Conservation (phyloP, 2,329 filamentous ascomycete species). For the Fusarium stilboides region DNA sequence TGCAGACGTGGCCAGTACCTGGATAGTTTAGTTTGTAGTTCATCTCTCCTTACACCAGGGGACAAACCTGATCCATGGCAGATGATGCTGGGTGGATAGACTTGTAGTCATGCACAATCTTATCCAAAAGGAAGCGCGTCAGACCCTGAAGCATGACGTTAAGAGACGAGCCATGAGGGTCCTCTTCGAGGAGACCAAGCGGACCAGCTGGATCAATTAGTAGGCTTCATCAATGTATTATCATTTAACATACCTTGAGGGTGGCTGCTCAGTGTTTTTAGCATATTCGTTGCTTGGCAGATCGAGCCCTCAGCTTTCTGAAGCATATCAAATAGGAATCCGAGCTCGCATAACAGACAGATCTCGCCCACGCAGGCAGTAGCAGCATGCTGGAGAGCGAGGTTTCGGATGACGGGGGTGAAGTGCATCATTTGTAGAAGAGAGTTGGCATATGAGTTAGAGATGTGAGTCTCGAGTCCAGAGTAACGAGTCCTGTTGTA, state of each 20-base stretch:
- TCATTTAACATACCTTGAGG: constrained; percentile 72
- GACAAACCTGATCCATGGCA: constrained; percentile 77
- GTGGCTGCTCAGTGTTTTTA: constrained; percentile 89
- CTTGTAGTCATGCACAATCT: constrained; percentile 83
- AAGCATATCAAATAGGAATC: constrained; percentile 97
- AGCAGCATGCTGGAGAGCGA: constrained; percentile 90
- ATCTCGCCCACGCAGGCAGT: constrained; percentile 85
- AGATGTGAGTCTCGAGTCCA: constrained; percentile 94
- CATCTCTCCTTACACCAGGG: background rate
- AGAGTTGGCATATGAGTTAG: constrained; percentile 96
- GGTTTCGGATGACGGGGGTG: constrained; percentile 87
- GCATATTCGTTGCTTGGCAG: constrained; percentile 94
- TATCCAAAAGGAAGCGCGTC: constrained; percentile 87
- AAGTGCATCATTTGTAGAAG: constrained; percentile 93
- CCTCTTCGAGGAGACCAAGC: constrained; percentile 88
- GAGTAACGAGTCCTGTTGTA: constrained; percentile 96
- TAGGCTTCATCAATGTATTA: background rate
- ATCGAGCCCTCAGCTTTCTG: constrained; percentile 95
- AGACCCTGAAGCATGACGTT: constrained; percentile 89
- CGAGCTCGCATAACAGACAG: constrained; percentile 93
- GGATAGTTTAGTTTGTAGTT: background rate
- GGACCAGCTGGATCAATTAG: constrained; percentile 70
- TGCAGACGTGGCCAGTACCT: constrained; percentile 77
- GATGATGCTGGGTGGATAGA: constrained; percentile 74
- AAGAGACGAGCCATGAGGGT: constrained; percentile 79